Evolutionary conservation across 23 red algal genomes (phyloP).

Genomic region (Chondrus crispus): DNA sequence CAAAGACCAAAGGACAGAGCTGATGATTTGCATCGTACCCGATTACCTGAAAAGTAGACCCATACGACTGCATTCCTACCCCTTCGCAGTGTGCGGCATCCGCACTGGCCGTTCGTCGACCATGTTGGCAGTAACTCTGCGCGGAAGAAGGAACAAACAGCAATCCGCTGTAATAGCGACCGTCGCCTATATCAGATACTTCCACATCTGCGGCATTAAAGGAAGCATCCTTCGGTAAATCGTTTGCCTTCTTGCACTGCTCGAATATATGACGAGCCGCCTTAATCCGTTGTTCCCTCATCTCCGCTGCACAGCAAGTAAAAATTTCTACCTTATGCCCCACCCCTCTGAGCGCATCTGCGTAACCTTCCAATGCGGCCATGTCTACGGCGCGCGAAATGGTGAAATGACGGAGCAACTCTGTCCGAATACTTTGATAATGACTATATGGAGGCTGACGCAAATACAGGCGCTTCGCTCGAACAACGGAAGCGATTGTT

Average conservation of each 20-base stretch:
- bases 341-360: not conserved
- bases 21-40: slow-evolving; percentile 23
- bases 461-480: slow-evolving; percentile 6
- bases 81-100: slow-evolving; percentile 42
- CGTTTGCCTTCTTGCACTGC: slow-evolving; percentile 25
- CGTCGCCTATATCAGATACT: not conserved
- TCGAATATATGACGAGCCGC: slow-evolving; percentile 30
- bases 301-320: not conserved
- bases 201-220: not conserved
- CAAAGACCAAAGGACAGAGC: slow-evolving; percentile 11
- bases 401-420: not conserved
- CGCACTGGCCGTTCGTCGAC: not conserved
- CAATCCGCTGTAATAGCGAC: slow-evolving; percentile 9
- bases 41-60: slow-evolving; percentile 36
- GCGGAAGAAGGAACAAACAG: slow-evolving; percentile 23
- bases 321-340: not conserved
- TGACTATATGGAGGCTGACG: slow-evolving; percentile 3
- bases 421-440: not conserved
- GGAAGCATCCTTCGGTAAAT: not conserved
- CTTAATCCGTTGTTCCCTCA: not conserved
- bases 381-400: not conserved
- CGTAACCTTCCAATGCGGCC: slow-evolving; percentile 10
- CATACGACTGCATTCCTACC: slow-evolving; percentile 23
- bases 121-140: not conserved
- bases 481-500: not conserved